These are phyloP conservation scores for Xylaria polymorpha DNA, from an alignment of 2,329 filamentous ascomycete genomes.

Conservation along the genomic window DNA sequence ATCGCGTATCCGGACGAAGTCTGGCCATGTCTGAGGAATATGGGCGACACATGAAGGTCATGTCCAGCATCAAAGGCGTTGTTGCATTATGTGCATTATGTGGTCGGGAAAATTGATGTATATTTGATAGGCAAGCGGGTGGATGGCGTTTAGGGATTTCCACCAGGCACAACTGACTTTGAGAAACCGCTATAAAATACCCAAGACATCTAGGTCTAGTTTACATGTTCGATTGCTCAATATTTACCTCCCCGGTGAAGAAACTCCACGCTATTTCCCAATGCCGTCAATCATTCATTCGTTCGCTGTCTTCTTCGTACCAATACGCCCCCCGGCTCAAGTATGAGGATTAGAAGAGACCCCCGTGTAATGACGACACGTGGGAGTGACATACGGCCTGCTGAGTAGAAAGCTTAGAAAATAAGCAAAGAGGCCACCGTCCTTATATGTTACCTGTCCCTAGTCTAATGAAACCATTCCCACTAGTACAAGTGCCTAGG, in stretches of 20 bases:
- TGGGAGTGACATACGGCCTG: constrained; percentile 8
- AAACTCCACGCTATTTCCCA: constrained; percentile 25
- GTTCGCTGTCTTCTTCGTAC: constrained; percentile 1
- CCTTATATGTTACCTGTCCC: neutral
- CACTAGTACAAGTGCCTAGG: constrained; percentile 11
- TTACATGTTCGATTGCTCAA: constrained; percentile 18
- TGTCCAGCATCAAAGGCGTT: constrained; percentile 30
- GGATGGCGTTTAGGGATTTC: constrained; percentile 32
- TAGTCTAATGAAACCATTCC: constrained; percentile 20
- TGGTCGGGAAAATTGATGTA: constrained; percentile 30
- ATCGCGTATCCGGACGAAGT: neutral
- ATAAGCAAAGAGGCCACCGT: constrained; percentile 8
- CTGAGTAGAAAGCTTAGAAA: constrained; percentile 8
- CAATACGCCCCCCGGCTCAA: constrained; percentile 29
- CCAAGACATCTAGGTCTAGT: constrained; percentile 24
- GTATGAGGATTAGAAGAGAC: constrained; percentile 23
- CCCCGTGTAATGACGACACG: constrained; percentile 10
- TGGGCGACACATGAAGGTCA: neutral
- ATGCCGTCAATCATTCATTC: constrained; percentile 28
- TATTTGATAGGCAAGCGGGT: constrained; percentile 26
- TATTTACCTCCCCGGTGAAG: constrained; percentile 18
- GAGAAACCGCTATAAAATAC: constrained; percentile 19
- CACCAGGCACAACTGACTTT: constrained; percentile 16
- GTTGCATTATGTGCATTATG: constrained; percentile 27
- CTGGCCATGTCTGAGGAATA: neutral